Conservation (phyloP, 2,329 filamentous ascomycete species). For the Hymenoscyphus albidus region DNA sequence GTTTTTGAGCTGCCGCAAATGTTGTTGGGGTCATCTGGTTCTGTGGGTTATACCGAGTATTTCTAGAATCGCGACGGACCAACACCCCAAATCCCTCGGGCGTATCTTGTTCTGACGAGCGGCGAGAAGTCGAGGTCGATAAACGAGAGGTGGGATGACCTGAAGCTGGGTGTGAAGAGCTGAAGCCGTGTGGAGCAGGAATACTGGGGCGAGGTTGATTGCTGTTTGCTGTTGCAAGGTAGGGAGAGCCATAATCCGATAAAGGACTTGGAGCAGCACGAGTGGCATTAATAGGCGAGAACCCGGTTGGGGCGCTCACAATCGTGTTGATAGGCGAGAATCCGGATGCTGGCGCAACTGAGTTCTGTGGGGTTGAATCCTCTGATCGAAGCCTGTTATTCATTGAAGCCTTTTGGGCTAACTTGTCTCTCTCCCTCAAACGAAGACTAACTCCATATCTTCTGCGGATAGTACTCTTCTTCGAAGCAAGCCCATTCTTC, state of each 20-base stretch:
- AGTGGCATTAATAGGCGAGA: conserved; percentile 17
- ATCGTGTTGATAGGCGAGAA: conserved; percentile 8
- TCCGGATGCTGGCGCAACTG: not conserved
- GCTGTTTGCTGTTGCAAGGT: not conserved
- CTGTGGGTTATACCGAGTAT: conserved; percentile 5
- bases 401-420: not conserved
- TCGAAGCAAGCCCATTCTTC: conserved; percentile 30
- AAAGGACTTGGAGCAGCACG: not conserved
- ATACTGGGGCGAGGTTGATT: conserved; percentile 5
- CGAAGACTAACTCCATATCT: conserved; percentile 30
- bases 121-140: not conserved
- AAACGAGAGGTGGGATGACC: not conserved
- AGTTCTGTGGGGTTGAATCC: not conserved
- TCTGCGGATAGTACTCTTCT: conserved; percentile 30
- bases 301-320: conserved; percentile 5
- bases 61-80: not conserved
- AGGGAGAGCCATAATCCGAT: conserved; percentile 4
- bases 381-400: not conserved
- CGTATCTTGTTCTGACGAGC: not conserved
- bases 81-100: not conserved
- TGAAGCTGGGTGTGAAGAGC: not conserved
- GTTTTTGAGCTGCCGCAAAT: conserved; percentile 1
- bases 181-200: not conserved
- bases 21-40: conserved; percentile 8
- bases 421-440: conserved; percentile 30